Evolutionary conservation across 208 protist species (phyloP).

Genomic region (Leishmania aethiopica): DNA sequence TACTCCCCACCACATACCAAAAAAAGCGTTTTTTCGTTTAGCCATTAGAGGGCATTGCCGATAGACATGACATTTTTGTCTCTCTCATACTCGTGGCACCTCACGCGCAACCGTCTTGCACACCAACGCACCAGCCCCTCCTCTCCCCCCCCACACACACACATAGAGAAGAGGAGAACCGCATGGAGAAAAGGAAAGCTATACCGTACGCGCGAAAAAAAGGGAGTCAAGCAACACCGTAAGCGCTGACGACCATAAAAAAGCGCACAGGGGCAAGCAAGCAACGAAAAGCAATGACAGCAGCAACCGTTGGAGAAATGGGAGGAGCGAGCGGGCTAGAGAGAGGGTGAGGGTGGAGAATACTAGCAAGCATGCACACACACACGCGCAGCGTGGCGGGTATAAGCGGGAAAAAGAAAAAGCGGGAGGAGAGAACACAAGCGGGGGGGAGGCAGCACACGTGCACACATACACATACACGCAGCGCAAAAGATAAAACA

Average conservation of each 20-base stretch:
- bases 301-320: too few relatives aligned
- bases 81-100: not conserved
- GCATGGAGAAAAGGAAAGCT: constrained; percentile 1
- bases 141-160: not conserved
- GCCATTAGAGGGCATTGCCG: too few relatives aligned
- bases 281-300: not conserved
- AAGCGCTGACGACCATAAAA: not conserved
- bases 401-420: not conserved
- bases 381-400: not conserved
- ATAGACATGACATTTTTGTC: not conserved
- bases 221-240: not conserved
- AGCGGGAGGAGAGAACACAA: not conserved
- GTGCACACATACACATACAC: not conserved
- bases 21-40: too few relatives aligned
- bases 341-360: not conserved
- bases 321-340: not conserved
- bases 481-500: not conserved
- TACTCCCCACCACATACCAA: not conserved
- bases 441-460: not conserved
- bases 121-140: not conserved
- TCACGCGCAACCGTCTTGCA: not conserved
- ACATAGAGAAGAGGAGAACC: not conserved
- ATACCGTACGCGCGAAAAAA: not conserved
- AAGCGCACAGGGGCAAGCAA: not conserved
- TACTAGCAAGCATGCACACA: not conserved